Conservation (phyloP, 805 yeast species). For the Saccharomycopsis babjevae region DNA sequence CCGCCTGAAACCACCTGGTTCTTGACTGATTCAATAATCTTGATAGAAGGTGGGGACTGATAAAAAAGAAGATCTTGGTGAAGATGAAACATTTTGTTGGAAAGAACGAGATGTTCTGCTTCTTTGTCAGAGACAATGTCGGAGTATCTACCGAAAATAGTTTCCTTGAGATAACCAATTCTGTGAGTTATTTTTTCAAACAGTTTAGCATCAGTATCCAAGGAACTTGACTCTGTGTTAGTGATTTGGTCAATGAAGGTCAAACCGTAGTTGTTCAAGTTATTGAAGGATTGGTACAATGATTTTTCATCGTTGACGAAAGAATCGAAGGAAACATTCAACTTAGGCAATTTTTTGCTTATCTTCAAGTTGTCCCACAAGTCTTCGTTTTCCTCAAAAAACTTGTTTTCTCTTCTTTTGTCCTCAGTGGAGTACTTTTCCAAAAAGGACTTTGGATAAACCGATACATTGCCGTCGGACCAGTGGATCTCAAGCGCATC, state of each 20-base stretch:
- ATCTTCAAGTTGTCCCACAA: slow-evolving; percentile 7
- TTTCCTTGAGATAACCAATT: slow-evolving; percentile 59
- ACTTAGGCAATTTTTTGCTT: not conserved
- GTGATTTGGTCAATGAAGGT: slow-evolving; percentile 10
- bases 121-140: slow-evolving; percentile 46
- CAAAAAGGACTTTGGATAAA: slow-evolving; percentile 39
- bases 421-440: slow-evolving; percentile 30
- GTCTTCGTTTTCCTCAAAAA: slow-evolving; percentile 12
- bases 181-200: slow-evolving; percentile 39
- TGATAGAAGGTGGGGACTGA: slow-evolving; percentile 76
- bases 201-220: slow-evolving; percentile 9
- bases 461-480: slow-evolving; percentile 36
- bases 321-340: not conserved
- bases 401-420: slow-evolving; percentile 22
- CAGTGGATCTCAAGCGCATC: slow-evolving; percentile 35
- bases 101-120: slow-evolving; percentile 63
- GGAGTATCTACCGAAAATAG: slow-evolving; percentile 64
- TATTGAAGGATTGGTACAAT: slow-evolving; percentile 6
- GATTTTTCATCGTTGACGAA: slow-evolving; percentile 11
- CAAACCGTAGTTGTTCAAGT: slow-evolving; percentile 15
- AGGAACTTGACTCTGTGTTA: slow-evolving; percentile 20
- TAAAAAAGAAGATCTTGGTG: slow-evolving; percentile 73
- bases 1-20: slow-evolving; percentile 45
- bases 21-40: slow-evolving; percentile 49
- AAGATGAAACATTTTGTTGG: slow-evolving; percentile 52